phyloP scores from a whole-genome alignment of 1,284 basidiomycete species.

The Stygiomarasmius scandens region DNA sequence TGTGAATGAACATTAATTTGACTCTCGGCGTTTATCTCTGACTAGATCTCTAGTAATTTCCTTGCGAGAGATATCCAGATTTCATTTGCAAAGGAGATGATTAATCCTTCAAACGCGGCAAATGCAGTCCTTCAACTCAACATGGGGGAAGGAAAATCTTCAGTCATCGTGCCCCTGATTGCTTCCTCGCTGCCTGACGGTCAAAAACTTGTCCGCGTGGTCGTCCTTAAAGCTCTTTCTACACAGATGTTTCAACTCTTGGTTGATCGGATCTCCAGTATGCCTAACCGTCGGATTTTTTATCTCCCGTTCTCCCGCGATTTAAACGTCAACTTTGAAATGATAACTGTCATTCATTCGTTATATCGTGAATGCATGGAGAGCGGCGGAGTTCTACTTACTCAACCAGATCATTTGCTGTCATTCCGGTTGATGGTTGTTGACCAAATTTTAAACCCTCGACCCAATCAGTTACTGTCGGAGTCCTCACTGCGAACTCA shows the following conservation, averaged over 20 bases:
- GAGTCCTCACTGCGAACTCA: background rate
- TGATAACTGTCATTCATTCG: conserved; percentile 26
- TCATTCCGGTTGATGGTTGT: conserved; percentile 50
- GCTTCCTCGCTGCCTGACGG: conserved; percentile 43
- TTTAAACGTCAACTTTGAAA: conserved; percentile 22
- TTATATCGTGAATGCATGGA: conserved; percentile 42
- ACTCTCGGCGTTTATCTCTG: background rate
- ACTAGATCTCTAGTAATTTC: conserved; percentile 48
- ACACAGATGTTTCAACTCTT: conserved; percentile 52
- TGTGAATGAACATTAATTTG: background rate
- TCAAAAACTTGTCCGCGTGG: conserved; percentile 42
- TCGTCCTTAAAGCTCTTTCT: conserved; percentile 45
- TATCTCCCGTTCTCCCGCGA: conserved; percentile 51
- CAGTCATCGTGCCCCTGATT: conserved; percentile 51
- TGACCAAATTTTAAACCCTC: conserved; percentile 26
- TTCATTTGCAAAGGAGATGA: conserved; percentile 47
- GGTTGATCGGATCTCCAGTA: conserved; percentile 41
- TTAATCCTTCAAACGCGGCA: conserved; percentile 33
- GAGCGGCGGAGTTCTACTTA: conserved; percentile 44
- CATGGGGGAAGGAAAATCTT: conserved; percentile 62
- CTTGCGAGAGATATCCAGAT: conserved; percentile 42
- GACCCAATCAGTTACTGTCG: conserved; percentile 10
- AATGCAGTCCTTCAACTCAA: conserved; percentile 52
- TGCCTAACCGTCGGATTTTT: conserved; percentile 47
- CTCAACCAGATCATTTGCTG: conserved; percentile 56